Conservation (phyloP, 306 rosid species). For the Prunus davidiana region DNA sequence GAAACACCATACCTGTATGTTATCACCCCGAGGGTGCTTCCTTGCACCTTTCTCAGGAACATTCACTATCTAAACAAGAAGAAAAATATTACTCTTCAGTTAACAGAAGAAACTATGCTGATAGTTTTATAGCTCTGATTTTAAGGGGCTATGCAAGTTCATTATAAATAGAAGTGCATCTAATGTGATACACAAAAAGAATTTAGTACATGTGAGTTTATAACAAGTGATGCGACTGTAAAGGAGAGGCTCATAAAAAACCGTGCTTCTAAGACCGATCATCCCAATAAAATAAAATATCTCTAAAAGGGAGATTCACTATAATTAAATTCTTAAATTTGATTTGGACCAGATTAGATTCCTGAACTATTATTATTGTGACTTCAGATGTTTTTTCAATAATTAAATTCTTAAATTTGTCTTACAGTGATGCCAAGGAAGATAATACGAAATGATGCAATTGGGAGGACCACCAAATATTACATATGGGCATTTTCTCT, state of each 20-base stretch:
- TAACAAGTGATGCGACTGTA: too few relatives aligned
- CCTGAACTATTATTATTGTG: neutral
- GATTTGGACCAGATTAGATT: neutral
- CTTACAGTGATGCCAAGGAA: neutral
- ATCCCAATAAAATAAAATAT: neutral
- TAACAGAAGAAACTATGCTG: constrained; percentile 18
- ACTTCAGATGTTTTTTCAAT: neutral
- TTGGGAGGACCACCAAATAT: neutral
- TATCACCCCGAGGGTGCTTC: constrained; percentile 93
- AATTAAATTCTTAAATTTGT: neutral
- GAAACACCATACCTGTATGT: constrained; percentile 68
- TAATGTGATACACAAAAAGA: neutral
- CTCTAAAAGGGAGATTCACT: too few relatives aligned
- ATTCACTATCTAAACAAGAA: constrained; percentile 83
- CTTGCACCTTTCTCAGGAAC: constrained; percentile 98
- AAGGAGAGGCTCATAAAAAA: too few relatives aligned
- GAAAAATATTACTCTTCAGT: constrained; percentile 32
- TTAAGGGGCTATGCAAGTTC: neutral
- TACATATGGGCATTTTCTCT: neutral
- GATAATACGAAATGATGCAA: neutral
- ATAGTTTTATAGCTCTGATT: constrained; percentile 9
- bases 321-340: neutral
- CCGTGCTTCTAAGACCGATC: neutral
- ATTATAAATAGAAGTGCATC: neutral
- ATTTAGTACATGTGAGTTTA: neutral